Conservation (phyloP, 2,329 filamentous ascomycete genomes). For the Paracoccidioides lutzii region DNA sequence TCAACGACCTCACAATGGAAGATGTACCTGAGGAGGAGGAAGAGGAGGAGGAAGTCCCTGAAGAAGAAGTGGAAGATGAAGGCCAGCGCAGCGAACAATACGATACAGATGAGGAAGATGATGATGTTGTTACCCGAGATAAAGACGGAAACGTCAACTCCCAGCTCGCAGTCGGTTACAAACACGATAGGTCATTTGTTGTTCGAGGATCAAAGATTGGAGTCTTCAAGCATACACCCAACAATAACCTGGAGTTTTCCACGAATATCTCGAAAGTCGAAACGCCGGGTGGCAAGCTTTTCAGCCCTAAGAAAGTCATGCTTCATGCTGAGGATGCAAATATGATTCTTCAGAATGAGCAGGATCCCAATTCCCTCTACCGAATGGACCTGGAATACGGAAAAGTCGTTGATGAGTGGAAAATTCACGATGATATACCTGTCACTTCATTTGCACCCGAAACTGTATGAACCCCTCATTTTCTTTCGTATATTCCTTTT, state of each 20-base stretch:
- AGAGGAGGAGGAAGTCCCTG: slow-evolving; percentile 45
- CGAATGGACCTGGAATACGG: slow-evolving; percentile 97
- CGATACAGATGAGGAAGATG: slow-evolving; percentile 65
- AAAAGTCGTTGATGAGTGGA: slow-evolving; percentile 98
- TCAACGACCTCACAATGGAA: slow-evolving; percentile 87
- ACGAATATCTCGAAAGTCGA: slow-evolving; percentile 95
- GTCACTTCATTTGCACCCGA: slow-evolving; percentile 87
- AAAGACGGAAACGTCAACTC: slow-evolving; percentile 80
- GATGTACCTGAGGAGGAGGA: slow-evolving; percentile 50
- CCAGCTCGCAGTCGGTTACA: slow-evolving; percentile 89
- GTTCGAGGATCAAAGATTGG: slow-evolving; percentile 96
- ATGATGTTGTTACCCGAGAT: slow-evolving; percentile 54
- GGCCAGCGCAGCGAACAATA: slow-evolving; percentile 59
- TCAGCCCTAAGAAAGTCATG: slow-evolving; percentile 95
- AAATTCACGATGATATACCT: slow-evolving; percentile 89
- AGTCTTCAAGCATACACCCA: slow-evolving; percentile 90
- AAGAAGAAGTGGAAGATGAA: slow-evolving; percentile 50
- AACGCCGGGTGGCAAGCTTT: slow-evolving; percentile 72
- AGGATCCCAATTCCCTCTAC: slow-evolving; percentile 81
- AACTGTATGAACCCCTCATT: slow-evolving; percentile 40
- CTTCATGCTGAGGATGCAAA: slow-evolving; percentile 80
- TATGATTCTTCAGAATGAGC: slow-evolving; percentile 71
- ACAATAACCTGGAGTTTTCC: slow-evolving; percentile 88
- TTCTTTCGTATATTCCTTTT: background rate
- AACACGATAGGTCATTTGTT: slow-evolving; percentile 92